phyloP scores from a whole-genome alignment of 495 filamentous ascomycete genomes.

The Rhypophila decipiens region DNA sequence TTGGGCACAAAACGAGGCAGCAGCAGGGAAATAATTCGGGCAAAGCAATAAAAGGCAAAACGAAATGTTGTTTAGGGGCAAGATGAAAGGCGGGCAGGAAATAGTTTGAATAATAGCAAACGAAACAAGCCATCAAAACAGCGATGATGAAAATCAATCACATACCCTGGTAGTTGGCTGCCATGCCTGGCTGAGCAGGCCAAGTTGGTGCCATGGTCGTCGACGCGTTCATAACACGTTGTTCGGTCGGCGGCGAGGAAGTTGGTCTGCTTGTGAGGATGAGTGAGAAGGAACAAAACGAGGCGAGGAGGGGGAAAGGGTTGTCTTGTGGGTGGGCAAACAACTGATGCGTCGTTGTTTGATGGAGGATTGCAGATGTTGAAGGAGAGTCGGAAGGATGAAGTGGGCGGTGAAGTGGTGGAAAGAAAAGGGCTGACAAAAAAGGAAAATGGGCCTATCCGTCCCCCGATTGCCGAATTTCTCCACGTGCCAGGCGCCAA shows the following conservation, averaged over 20 bases:
- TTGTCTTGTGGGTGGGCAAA: not conserved
- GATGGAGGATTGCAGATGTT: too few relatives aligned
- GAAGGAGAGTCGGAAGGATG: not conserved
- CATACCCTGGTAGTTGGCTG: constrained; percentile 17
- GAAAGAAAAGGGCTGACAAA: constrained; percentile 1
- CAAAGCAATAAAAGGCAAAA: too few relatives aligned
- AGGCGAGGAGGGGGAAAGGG: not conserved
- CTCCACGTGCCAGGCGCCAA: too few relatives aligned
- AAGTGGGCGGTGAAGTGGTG: not conserved
- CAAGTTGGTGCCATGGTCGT: constrained; percentile 25
- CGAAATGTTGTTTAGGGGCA: not conserved
- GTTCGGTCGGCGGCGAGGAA: not conserved
- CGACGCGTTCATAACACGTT: not conserved
- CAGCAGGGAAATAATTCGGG: too few relatives aligned
- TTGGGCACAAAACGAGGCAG: too few relatives aligned
- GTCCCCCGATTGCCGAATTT: too few relatives aligned
- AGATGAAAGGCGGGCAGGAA: not conserved
- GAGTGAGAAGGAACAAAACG: not conserved
- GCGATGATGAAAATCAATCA: not conserved
- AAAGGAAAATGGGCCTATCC: too few relatives aligned
- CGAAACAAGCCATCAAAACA: too few relatives aligned
- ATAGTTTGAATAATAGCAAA: not conserved
- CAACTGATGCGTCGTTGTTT: not conserved
- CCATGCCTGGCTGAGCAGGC: constrained; percentile 20
- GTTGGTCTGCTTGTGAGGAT: not conserved